Evolutionary conservation across 2,329 filamentous ascomycete species (phyloP).

Genomic region (Colletotrichum sansevieriae): DNA sequence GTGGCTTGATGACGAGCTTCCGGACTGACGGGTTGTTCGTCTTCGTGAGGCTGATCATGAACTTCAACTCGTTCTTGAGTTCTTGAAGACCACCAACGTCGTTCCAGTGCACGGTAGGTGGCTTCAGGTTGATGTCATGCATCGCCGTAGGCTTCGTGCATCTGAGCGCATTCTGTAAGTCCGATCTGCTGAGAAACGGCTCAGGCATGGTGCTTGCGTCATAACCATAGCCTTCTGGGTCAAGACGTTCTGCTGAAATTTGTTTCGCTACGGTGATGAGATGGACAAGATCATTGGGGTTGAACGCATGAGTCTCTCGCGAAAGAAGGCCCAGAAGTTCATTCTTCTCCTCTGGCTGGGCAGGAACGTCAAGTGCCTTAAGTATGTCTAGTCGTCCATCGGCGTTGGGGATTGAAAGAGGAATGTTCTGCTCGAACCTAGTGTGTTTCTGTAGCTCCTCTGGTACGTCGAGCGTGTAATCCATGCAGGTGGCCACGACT

Average conservation of each 20-base stretch:
- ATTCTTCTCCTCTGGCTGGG: constrained; percentile 63
- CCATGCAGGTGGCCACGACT: constrained; percentile 79
- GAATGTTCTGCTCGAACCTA: constrained; percentile 76
- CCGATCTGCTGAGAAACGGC: constrained; percentile 54
- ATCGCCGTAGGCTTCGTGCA: constrained; percentile 86
- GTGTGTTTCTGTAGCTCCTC: constrained; percentile 73
- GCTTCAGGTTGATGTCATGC: constrained; percentile 89
- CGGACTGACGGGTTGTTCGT: constrained; percentile 50
- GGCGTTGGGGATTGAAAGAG: constrained; percentile 82
- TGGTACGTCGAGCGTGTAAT: constrained; percentile 80
- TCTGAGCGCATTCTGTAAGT: constrained; percentile 75
- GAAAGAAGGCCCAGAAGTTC: constrained; percentile 71
- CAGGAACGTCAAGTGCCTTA: constrained; percentile 65
- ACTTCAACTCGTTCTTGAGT: constrained; percentile 74
- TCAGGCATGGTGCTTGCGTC: constrained; percentile 32
- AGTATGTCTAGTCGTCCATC: constrained; percentile 81
- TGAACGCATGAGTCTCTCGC: constrained; percentile 88
- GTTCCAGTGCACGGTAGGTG: constrained; percentile 85
- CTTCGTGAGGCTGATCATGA: constrained; percentile 60
- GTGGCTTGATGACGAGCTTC: constrained; percentile 65
- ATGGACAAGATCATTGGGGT: constrained; percentile 79
- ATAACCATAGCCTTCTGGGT: constrained; percentile 44
- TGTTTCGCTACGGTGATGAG: constrained; percentile 62
- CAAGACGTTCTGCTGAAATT: constrained; percentile 50
- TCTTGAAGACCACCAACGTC: constrained; percentile 89